phyloP scores from a whole-genome alignment of 2,329 filamentous ascomycete species.

The Colletotrichum orchidophilum region DNA sequence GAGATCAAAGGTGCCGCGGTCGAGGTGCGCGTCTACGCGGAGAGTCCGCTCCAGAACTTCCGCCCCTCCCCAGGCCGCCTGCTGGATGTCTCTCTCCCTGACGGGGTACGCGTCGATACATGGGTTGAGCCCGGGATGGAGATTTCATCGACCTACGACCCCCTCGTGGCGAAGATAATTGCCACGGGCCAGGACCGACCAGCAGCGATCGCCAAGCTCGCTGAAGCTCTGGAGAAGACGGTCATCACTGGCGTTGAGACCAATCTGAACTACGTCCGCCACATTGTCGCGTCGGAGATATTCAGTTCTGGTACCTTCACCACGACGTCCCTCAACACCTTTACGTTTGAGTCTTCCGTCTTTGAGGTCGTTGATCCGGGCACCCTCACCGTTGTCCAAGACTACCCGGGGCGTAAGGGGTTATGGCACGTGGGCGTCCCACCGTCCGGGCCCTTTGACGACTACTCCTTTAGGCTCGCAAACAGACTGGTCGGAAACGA shows the following conservation, averaged over 20 bases:
- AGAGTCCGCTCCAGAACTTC: conserved; percentile 72
- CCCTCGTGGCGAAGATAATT: conserved; percentile 80
- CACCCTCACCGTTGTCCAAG: conserved; percentile 49
- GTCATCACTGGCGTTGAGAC: conserved; percentile 44
- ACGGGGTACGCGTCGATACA: conserved; percentile 71
- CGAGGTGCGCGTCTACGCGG: conserved; percentile 78
- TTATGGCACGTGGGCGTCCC: conserved; percentile 52
- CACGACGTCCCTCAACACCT: conserved; percentile 46
- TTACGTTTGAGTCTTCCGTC: conserved; percentile 39
- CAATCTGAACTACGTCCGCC: conserved; percentile 45
- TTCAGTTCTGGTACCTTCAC: conserved; percentile 42
- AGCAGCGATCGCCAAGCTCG: conserved; percentile 71
- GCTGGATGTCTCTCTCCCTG: conserved; percentile 68
- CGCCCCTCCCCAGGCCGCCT: conserved; percentile 75
- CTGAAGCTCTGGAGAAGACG: conserved; percentile 64
- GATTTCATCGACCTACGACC: conserved; percentile 79
- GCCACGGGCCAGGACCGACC: conserved; percentile 67
- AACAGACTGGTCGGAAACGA: conserved; percentile 48
- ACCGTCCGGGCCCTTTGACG: conserved; percentile 52
- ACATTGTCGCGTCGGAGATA: conserved; percentile 40
- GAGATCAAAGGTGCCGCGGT: conserved; percentile 72
- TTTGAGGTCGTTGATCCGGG: conserved; percentile 50
- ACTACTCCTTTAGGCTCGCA: conserved; percentile 45
- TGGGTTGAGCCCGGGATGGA: conserved; percentile 76
- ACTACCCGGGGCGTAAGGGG: conserved; percentile 49